phyloP scores from a whole-genome alignment of 2,329 filamentous ascomycete species.

The Trichoderma breve region DNA sequence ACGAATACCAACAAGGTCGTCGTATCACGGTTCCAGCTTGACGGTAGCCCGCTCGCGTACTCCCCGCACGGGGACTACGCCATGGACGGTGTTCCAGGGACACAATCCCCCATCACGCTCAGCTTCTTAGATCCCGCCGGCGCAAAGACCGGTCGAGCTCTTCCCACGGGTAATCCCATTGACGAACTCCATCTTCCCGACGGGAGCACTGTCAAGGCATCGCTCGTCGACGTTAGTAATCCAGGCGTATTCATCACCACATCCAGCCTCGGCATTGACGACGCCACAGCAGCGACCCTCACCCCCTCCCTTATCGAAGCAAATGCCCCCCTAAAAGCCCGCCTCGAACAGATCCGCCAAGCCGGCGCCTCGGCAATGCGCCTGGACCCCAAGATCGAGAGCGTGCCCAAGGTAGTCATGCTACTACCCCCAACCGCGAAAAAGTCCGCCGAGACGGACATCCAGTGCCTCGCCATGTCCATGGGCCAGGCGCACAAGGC shows the following conservation, averaged over 20 bases:
- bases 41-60: constrained; percentile 35
- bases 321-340: constrained; percentile 40
- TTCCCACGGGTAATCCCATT: constrained; percentile 51
- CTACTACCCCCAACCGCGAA: constrained; percentile 38
- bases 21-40: constrained; percentile 53
- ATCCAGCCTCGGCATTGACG: constrained; percentile 45
- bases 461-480: constrained; percentile 50
- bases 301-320: constrained; percentile 54
- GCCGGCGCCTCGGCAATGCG: constrained; percentile 62
- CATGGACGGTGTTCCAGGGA: constrained; percentile 64
- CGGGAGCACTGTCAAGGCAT: constrained; percentile 44
- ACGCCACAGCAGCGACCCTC: constrained; percentile 48
- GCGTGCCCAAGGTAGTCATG: constrained; percentile 61
- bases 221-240: constrained; percentile 63
- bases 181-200: constrained; percentile 47
- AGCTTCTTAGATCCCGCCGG: constrained; percentile 63
- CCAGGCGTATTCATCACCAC: constrained; percentile 62
- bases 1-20: constrained; percentile 70
- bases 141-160: constrained; percentile 56
- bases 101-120: constrained; percentile 54
- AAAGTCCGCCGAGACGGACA: constrained; percentile 32
- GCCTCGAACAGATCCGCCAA: constrained; percentile 56
- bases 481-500: constrained; percentile 57
- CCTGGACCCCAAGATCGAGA: constrained; percentile 44
- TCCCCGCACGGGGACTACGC: constrained; percentile 49